phyloP scores from a whole-genome alignment of 139 green algal species.

The Nannochloris sp. region DNA sequence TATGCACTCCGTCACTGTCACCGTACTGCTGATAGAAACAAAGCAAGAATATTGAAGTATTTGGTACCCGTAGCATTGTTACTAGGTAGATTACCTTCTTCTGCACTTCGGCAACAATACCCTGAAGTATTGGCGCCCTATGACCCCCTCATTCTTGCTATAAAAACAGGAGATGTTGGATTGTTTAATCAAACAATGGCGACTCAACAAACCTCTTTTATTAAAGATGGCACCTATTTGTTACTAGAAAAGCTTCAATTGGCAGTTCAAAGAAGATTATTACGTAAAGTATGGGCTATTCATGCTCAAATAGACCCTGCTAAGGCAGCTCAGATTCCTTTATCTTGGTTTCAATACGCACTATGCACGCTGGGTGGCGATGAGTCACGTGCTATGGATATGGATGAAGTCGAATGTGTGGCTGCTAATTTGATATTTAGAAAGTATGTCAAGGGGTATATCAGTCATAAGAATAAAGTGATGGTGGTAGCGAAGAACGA shows the following conservation, averaged over 20 bases:
- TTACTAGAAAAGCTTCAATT: conserved; percentile 71
- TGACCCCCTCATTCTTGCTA: conserved; percentile 31
- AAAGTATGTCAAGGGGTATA: conserved; percentile 79
- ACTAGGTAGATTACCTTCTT: conserved; percentile 42
- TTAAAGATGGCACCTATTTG: conserved; percentile 60
- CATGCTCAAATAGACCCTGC: conserved; percentile 41
- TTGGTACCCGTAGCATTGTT: conserved; percentile 65
- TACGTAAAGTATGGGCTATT: conserved; percentile 47
- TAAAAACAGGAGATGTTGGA: conserved; percentile 47
- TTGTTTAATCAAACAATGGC: conserved; percentile 41
- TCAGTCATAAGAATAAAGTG: conserved; percentile 59
- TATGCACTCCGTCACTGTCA: conserved; percentile 66
- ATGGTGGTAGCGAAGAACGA: conserved; percentile 58
- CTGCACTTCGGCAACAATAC: conserved; percentile 39
- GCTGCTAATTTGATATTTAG: conserved; percentile 79
- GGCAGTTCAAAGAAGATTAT: conserved; percentile 50
- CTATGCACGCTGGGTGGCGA: conserved; percentile 35
- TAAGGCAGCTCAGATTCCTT: conserved; percentile 49
- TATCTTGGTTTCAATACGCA: conserved; percentile 34
- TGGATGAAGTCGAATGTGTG: conserved; percentile 83
- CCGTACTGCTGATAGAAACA: conserved; percentile 33
- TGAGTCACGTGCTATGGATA: conserved; percentile 42
- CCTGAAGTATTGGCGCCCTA: conserved; percentile 46
- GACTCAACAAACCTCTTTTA: conserved; percentile 43
- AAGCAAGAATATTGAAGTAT: conserved; percentile 55